Base-by-base conservation (phyloP, 2,329 filamentous ascomycete species). In the Monosporascus sp. region DNA sequence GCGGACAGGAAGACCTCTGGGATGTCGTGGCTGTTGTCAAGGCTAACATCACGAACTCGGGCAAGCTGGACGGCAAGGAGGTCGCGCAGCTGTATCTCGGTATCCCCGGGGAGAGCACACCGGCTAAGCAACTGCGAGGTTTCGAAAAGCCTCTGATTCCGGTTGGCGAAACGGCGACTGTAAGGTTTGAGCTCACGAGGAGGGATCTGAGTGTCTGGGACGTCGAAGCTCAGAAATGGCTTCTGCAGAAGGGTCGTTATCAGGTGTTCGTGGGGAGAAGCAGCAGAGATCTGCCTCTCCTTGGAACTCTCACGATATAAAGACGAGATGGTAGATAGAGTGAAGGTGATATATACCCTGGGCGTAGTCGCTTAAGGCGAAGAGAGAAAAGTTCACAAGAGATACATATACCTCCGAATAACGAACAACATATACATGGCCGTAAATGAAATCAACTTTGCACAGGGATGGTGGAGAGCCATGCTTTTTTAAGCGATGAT, bases 161-260 rank as follows among this genome's bases (percentile, higher is more conserved):
- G 9, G 69, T 75, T 0, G 74, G 75, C 0, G 66, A 75, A 54
- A 74, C 66, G n/a, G 66, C 68, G 24, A 72, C 67, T 0, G 66
- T 83, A 0, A 67, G 60, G 0, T 78, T 87, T 52, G 62, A 70
- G 27, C 62, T 87, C 44, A 83, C 76, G 35, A 72, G 84, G 39
- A 76, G 82, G 54, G 84, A 87, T 60, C 59, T 87, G 55, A 86
- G 82, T 66, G 72, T 80, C 20, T 88, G 84, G 84, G 80, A 86
- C 63, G 72, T 76, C 2, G 67, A 63, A 5, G 71, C 71, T 22
- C 81, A 86, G 68, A 76, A 78, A 60, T 87, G 84, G 84, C 70
- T 72, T 50, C 57, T 82, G 48, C 69, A 68, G 37, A 66, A 63
- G 37, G 75, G 75, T 0, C 60, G 63, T 31, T 77, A 75, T 54